Evolutionary conservation across 805 yeast genomes (phyloP).

Genomic region (Saturnispora galanensis): DNA sequence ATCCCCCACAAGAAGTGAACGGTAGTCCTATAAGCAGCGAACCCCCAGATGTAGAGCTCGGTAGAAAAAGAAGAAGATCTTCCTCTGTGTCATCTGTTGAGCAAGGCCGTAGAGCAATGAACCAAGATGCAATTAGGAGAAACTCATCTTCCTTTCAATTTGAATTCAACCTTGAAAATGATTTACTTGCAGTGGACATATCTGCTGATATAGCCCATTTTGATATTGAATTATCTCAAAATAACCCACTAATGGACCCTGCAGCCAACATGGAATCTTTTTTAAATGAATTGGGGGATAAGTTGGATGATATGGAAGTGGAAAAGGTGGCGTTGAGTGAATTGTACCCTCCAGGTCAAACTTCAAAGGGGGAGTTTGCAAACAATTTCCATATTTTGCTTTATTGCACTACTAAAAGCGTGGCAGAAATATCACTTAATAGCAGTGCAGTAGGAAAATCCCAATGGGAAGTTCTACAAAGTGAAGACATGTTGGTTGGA

Average conservation of each 20-base stretch:
- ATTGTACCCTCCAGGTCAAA: neutral
- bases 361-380: conserved; percentile 13
- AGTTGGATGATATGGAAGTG: neutral
- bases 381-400: conserved; percentile 15
- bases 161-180: conserved; percentile 8
- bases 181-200: conserved; percentile 3
- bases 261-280: neutral
- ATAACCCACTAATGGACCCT: neutral
- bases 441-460: conserved; percentile 13
- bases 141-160: conserved; percentile 10
- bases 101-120: conserved; percentile 9
- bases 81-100: conserved; percentile 15
- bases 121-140: neutral
- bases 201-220: conserved; percentile 9
- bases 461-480: conserved; percentile 20
- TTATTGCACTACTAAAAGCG: conserved; percentile 13
- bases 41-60: neutral
- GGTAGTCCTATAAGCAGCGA: too few relatives aligned
- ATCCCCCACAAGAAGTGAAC: neutral
- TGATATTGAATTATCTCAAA: conserved; percentile 5
- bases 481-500: conserved; percentile 13
- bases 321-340: neutral
- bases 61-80: conserved; percentile 7
- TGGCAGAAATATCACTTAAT: conserved; percentile 12
- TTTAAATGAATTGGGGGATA: neutral